A percentile compares a stretch with the other conserved stretches of the same genome.
phyloP scores from a whole-genome alignment of 495 filamentous ascomycete genomes.

The Xylaria intraflava region DNA sequence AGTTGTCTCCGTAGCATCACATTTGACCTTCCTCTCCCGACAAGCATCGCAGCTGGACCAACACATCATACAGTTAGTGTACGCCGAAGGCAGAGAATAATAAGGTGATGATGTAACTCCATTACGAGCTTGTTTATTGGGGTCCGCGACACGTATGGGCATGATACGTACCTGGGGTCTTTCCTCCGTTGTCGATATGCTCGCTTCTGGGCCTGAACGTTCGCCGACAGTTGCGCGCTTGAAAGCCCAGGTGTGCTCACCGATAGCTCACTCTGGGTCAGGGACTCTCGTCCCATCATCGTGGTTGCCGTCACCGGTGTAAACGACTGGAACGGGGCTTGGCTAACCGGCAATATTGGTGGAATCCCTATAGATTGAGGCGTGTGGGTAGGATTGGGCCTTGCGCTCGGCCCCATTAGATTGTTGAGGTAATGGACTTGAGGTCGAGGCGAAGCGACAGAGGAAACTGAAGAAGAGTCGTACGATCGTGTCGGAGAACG shows the following conservation, averaged over 20 bases:
- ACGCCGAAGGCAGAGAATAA: slow-evolving; percentile 3
- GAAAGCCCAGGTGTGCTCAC: slow-evolving; percentile 45
- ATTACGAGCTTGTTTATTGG: neutral
- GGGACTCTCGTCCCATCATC: slow-evolving; percentile 46
- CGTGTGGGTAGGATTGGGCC: slow-evolving; percentile 29
- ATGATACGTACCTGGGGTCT: slow-evolving; percentile 52
- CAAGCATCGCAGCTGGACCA: slow-evolving; percentile 83
- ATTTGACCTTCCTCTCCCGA: slow-evolving; percentile 97
- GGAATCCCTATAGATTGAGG: slow-evolving; percentile 43
- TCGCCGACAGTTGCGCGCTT: slow-evolving; percentile 36
- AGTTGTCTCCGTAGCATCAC: slow-evolving; percentile 91
- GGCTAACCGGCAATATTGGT: slow-evolving; percentile 31
- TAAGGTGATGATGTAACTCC: neutral
- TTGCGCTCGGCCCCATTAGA: slow-evolving; percentile 37
- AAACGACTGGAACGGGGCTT: slow-evolving; percentile 38
- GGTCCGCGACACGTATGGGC: neutral
- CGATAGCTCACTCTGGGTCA: slow-evolving; percentile 46
- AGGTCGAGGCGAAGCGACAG: slow-evolving; percentile 47
- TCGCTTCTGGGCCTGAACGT: slow-evolving; percentile 67
- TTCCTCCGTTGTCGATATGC: slow-evolving; percentile 93
- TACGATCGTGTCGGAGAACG: slow-evolving; percentile 51
- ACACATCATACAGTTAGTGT: slow-evolving; percentile 11
- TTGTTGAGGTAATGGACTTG: slow-evolving; percentile 39
- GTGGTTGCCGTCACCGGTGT: slow-evolving; percentile 43
- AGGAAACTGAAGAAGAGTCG: slow-evolving; percentile 50